A percentile compares a stretch with the other conserved stretches of the same genome.
Conservation (phyloP, 495 filamentous ascomycete genomes). For the Hypoxylon fragiforme region DNA sequence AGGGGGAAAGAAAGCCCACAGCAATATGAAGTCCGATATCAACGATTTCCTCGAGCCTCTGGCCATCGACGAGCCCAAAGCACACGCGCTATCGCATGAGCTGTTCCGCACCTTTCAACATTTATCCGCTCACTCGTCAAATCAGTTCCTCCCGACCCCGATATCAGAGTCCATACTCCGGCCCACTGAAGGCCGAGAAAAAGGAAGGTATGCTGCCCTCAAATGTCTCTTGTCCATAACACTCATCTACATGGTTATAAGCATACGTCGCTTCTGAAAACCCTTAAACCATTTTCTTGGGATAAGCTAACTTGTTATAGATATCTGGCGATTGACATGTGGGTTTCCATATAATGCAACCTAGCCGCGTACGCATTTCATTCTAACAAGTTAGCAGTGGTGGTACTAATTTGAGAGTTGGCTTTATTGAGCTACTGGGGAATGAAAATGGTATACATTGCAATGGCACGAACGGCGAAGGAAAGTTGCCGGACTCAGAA, state of each 20-base stretch:
- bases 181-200: conserved; percentile 60
- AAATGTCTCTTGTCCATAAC: conserved; percentile 13
- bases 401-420: conserved; percentile 78
- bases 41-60: conserved; percentile 52
- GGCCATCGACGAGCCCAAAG: conserved; percentile 45
- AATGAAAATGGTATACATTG: conserved; percentile 32
- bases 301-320: conserved; percentile 42
- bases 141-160: conserved; percentile 80
- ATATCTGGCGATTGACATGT: conserved; percentile 78
- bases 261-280: no score
- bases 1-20: conserved; percentile 20
- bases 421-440: conserved; percentile 71
- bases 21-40: conserved; percentile 27
- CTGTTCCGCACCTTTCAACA: conserved; percentile 63
- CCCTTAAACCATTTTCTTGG: conserved; percentile 1
- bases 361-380: not conserved
- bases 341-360: conserved; percentile 21
- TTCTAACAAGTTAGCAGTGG: conserved; percentile 49
- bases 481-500: conserved; percentile 5
- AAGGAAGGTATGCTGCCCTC: conserved; percentile 55
- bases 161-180: conserved; percentile 66
- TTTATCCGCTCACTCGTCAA: conserved; percentile 65
- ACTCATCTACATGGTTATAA: no score
- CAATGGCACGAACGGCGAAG: conserved; percentile 10
- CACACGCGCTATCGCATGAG: conserved; percentile 63